A percentile compares a stretch with the other conserved stretches of the same genome.
Conservation (phyloP, 2,329 filamentous ascomycete genomes). For the Verticillium klebahnii region DNA sequence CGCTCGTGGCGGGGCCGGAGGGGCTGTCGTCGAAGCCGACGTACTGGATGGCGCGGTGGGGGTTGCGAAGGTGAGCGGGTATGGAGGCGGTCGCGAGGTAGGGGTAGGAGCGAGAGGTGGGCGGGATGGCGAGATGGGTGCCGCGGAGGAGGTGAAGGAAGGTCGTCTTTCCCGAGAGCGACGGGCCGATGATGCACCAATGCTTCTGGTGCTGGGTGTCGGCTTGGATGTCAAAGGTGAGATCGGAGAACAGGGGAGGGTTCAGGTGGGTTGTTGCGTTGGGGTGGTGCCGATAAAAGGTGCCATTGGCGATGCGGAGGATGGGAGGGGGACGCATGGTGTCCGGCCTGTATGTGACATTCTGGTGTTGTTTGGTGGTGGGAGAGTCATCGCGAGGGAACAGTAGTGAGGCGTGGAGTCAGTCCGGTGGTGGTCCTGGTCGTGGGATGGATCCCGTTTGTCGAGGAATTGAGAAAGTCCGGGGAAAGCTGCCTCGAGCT, state of each 20-base stretch:
- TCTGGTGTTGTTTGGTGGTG: not conserved
- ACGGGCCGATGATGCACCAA: conserved; percentile 83
- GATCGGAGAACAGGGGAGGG: conserved; percentile 65
- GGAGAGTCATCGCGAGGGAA: not conserved
- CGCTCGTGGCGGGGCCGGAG: conserved; percentile 57
- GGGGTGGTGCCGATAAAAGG: conserved; percentile 77
- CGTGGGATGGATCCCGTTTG: not conserved
- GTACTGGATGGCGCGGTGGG: conserved; percentile 72
- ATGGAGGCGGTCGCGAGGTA: conserved; percentile 65
- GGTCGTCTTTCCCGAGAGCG: conserved; percentile 73
- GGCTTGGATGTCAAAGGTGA: conserved; percentile 68
- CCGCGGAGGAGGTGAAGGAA: conserved; percentile 77
- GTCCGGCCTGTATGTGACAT: not conserved
- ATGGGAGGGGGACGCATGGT: conserved; percentile 42
- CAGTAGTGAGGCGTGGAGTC: not conserved
- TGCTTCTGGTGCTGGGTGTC: conserved; percentile 45
- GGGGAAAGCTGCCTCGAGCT: conserved; percentile 1
- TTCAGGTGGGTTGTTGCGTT: conserved; percentile 48
- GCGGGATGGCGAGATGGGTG: conserved; percentile 69
- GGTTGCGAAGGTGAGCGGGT: conserved; percentile 48
- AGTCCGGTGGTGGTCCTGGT: not conserved
- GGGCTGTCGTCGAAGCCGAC: conserved; percentile 83
- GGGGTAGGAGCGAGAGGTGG: conserved; percentile 71
- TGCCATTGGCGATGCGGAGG: conserved; percentile 70
- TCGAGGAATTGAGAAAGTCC: not conserved